phyloP scores from a whole-genome alignment of 2,329 filamentous ascomycete genomes.

The Colletotrichum coccodes region DNA sequence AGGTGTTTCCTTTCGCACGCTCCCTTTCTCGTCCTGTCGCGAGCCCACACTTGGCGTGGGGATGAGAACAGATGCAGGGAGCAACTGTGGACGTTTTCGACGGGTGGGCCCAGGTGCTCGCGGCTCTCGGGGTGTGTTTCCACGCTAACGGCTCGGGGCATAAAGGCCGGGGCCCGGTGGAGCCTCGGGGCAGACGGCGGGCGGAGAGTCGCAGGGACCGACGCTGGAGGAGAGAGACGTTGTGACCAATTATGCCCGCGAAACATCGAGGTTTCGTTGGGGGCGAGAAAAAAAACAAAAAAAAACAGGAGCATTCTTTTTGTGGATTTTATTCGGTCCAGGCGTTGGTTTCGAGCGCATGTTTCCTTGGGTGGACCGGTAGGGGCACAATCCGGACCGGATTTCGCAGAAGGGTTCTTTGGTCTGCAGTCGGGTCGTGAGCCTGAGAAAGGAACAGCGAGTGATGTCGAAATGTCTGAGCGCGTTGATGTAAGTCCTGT shows the following conservation, averaged over 20 bases:
- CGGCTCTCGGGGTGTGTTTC: neutral
- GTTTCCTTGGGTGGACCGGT: neutral
- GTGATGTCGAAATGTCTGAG: neutral
- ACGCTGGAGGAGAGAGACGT: neutral
- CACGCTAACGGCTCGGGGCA: constrained; percentile 20
- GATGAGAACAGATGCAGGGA: neutral
- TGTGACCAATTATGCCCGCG: neutral
- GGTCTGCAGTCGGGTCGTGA: neutral
- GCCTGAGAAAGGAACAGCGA: neutral
- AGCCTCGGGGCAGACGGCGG: neutral
- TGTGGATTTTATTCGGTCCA: neutral
- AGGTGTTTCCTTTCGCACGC: neutral
- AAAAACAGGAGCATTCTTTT: neutral
- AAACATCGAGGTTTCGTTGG: neutral
- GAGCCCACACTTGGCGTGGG: neutral
- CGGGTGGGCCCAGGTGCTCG: neutral
- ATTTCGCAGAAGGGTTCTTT: neutral
- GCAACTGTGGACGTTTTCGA: neutral
- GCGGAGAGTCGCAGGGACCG: neutral
- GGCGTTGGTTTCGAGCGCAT: neutral
- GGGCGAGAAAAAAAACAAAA: neutral
- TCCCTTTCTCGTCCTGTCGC: neutral
- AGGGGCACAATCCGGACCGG: neutral
- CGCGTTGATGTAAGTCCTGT: neutral
- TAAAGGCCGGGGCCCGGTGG: neutral